Base-by-base conservation (phyloP, 257 asterid species). In the Gentiana straminea region DNA sequence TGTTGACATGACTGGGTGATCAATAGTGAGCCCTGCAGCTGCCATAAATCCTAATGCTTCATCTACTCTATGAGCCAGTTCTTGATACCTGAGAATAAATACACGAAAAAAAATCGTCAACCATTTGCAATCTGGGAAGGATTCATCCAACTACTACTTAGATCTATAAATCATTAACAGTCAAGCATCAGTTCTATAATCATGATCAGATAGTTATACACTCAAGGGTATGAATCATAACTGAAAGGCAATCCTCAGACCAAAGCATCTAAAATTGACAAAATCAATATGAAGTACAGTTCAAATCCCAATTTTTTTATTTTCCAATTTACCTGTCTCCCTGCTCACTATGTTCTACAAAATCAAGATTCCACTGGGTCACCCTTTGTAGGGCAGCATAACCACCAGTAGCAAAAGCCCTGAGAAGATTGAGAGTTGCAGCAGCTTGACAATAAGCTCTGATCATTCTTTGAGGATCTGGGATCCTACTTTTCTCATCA, bases 331-430 rank as follows among this genome's bases (percentile, higher is more conserved):
- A 83, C 95, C 89, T 86, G 71, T 86, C 95, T 49, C 94, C 95
- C 74, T 86, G 95, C 65, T 83, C 94, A 15, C 95, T 77, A 64
- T 79, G 63, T 75, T 86, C 94, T 13, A 79, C 87, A 58, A 86
- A 86, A 75, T 83, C 95, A 46, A 86, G 94, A 72, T 86, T 86
- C 94, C 94, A 86, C 49, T 83, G 84, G 8, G 85, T 79, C 50
- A 86, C 95, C 59, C 94, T 79, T 84, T 83, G 95, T 94, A 86
- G 73, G 55, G 95, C 95, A 39, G 95, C 95, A 46, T 86, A 86
- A 71, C 92, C 95, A 55, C 95, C 95, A 2, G 95, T 86, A 1
- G 95, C 95, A 12, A 86, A 86, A 58, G 95, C 88, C 72, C 92
- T 68, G 1, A 86, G 85, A 73, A 86, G 95, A 52, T 83, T 86